Base-by-base conservation (phyloP, 2,329 filamentous ascomycete species). In the Samsoniella hepiali region DNA sequence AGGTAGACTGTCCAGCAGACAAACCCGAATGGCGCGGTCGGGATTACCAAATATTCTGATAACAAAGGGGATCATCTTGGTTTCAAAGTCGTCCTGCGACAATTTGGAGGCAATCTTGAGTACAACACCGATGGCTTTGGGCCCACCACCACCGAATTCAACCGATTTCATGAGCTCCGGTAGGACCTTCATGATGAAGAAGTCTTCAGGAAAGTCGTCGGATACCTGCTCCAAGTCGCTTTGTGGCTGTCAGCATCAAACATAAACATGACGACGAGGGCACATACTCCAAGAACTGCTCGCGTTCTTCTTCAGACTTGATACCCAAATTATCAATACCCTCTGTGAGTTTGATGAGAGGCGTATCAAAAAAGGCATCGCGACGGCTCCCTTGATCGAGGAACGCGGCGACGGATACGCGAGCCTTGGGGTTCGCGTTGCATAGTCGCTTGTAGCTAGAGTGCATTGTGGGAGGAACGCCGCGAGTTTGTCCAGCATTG, bases 101-200 rank as follows among this genome's bases (percentile, higher is more conserved):
- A 99, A 80, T 72, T 97, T 98, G 7, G 88, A 81, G 4, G 92
- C 88, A 69, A 99, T 97, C 72, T 96, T 96, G 81, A 98, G 87
- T 47, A 97, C 91, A 1, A 96, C 88, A 1, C 83, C 79, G 65
- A 99, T 91, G 0, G 96, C 93, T 72, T 96, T 96, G 0, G 94
- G 91, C 0, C 95, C 95, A 34, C 95, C 95, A 11, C 94, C 95
- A 8, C 95, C 95, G 74, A 97, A 99, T 72, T 99, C 95, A n/a
- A 98, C 93, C 0, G 93, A 97, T 73, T 98, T 99, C n/a, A 99
- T 83, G 36, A 99, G 80, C 73, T 99, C 95, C 0, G 95, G 95
- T 9, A 99, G 82, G 3, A 99, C 88, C 72, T 98, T 99, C 84
- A 96, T 91, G 73, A 96, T 96, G 82, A 98, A 97, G 75, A 97